Evolutionary conservation across 768 basidiomycete species (phyloP).

Genomic region (Russula abietina): DNA sequence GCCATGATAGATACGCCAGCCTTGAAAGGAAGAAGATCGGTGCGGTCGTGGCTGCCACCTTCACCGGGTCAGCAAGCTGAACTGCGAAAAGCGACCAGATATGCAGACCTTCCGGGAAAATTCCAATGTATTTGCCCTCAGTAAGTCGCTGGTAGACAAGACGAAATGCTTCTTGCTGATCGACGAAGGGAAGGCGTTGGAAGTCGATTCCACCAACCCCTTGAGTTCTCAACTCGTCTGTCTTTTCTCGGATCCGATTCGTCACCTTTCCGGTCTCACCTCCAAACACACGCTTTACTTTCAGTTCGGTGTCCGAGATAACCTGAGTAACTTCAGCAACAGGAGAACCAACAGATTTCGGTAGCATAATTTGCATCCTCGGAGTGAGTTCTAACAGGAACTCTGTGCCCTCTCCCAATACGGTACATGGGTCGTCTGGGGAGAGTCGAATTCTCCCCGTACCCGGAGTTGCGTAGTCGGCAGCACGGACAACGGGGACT

Average conservation of each 20-base stretch:
- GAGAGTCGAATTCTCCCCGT: conserved; percentile 68
- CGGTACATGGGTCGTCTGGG: conserved; percentile 67
- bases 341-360: conserved; percentile 69
- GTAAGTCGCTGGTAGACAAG: conserved; percentile 84
- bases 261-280: conserved; percentile 76
- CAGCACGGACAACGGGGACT: conserved; percentile 94
- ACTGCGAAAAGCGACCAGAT: background rate
- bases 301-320: conserved; percentile 79
- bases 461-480: conserved; percentile 75
- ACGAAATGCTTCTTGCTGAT: conserved; percentile 93
- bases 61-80: conserved; percentile 10
- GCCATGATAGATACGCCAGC: conserved; percentile 99
- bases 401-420: conserved; percentile 74
- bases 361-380: conserved; percentile 80
- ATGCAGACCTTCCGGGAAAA: conserved; percentile 89
- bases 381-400: conserved; percentile 71
- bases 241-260: conserved; percentile 56
- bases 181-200: conserved; percentile 81
- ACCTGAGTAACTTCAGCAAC: conserved; percentile 84
- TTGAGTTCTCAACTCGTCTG: conserved; percentile 50
- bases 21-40: conserved; percentile 92
- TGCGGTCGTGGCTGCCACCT: conserved; percentile 98
- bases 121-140: conserved; percentile 87
- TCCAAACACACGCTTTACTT: conserved; percentile 81
- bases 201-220: conserved; percentile 64